Evolutionary conservation across 192 early-diverging fungal genomes (phyloP).

Genomic region (Chytriomyces hyalinus): DNA sequence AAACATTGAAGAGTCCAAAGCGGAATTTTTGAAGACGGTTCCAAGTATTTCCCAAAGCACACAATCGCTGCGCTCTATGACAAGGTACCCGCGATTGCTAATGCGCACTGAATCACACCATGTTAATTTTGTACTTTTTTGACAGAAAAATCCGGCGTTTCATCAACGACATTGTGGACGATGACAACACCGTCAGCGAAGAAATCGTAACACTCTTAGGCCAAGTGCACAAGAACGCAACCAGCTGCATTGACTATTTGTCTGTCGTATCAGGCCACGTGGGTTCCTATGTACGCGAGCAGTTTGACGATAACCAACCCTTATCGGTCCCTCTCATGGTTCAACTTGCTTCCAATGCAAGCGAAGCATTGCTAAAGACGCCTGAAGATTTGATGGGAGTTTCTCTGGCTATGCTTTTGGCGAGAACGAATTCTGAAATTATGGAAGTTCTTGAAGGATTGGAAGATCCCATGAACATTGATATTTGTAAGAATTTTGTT

Average conservation of each 20-base stretch:
- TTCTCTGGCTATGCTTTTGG: constrained; percentile 59
- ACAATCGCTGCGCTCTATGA: constrained; percentile 12
- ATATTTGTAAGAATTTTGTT: constrained; percentile 49
- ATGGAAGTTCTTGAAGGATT: constrained; percentile 51
- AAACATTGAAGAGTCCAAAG: not conserved
- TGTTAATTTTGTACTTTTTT: not conserved
- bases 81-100: constrained; percentile 21
- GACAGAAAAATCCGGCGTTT: constrained; percentile 38
- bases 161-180: constrained; percentile 24
- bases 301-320: constrained; percentile 50
- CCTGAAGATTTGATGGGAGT: constrained; percentile 67
- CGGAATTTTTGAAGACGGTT: constrained; percentile 27
- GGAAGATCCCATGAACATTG: constrained; percentile 58
- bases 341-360: constrained; percentile 62
- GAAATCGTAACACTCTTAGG: constrained; percentile 22
- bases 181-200: constrained; percentile 12
- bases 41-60: constrained; percentile 22
- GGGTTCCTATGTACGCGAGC: constrained; percentile 49
- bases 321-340: constrained; percentile 52
- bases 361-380: constrained; percentile 61
- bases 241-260: constrained; percentile 32
- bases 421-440: constrained; percentile 54
- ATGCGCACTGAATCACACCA: not conserved
- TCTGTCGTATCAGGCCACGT: constrained; percentile 39
- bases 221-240: constrained; percentile 9